Conservation (phyloP, 306 rosid genomes). For the Cucurbita moschata region DNA sequence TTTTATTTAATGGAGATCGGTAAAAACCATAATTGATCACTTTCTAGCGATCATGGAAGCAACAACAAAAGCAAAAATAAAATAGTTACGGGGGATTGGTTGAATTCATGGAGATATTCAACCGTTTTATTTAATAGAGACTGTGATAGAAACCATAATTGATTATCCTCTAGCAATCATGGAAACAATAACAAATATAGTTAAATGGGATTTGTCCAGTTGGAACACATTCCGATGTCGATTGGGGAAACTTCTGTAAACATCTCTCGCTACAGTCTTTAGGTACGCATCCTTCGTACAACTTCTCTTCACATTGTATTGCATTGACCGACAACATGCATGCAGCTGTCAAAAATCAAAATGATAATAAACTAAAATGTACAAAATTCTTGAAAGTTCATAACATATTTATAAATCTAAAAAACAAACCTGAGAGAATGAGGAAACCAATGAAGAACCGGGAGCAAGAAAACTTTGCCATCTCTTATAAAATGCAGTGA, state of each 20-base stretch:
- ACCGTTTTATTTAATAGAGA: too few species aligned
- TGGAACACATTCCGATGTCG: background rate
- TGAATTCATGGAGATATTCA: too few species aligned
- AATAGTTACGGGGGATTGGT: too few species aligned
- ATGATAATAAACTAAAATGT: too few species aligned
- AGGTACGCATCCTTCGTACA: background rate
- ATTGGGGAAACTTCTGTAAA: background rate
- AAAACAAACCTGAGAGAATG: background rate
- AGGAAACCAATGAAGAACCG: background rate
- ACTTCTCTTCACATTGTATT: background rate
- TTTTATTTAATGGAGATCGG: too few species aligned
- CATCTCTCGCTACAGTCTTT: background rate
- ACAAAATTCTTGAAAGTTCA: too few species aligned
- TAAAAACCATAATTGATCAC: too few species aligned
- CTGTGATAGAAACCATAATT: background rate
- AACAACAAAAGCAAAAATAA: too few species aligned
- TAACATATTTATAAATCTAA: too few species aligned
- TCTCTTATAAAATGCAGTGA: background rate
- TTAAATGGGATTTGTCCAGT: background rate
- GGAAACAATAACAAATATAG: background rate
- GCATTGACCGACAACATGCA: background rate
- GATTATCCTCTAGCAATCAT: background rate
- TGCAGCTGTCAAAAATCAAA: background rate
- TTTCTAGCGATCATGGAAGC: too few species aligned
- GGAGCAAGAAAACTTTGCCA: background rate